Percentiles rank a stretch among this genome's conserved stretches.
Conservation (phyloP, 768 basidiomycete species). For the Cubamyces lactineus region DNA sequence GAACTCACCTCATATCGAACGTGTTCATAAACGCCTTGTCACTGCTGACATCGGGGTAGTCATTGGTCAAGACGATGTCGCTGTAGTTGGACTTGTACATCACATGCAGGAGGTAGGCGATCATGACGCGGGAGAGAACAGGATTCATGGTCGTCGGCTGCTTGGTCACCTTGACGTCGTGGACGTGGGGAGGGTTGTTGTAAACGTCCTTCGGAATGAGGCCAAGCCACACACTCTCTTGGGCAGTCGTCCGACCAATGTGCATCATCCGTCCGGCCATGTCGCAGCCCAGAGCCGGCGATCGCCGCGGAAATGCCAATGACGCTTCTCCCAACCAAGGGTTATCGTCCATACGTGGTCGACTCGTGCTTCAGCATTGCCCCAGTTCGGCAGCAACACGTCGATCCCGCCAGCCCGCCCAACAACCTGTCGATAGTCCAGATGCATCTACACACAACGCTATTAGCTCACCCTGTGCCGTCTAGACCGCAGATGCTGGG, state of each 20-base stretch:
- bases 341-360: neutral
- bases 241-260: neutral
- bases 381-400: neutral
- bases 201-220: neutral
- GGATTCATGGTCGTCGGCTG: neutral
- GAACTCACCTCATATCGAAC: neutral
- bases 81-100: neutral
- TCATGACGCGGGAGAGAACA: neutral
- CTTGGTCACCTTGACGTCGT: neutral
- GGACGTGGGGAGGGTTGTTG: neutral
- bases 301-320: neutral
- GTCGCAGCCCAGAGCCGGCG: neutral
- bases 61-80: neutral
- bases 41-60: neutral
- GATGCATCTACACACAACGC: neutral
- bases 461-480: too few species aligned
- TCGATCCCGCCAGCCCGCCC: neutral
- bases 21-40: neutral
- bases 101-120: neutral
- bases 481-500: too few species aligned
- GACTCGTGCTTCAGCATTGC: neutral
- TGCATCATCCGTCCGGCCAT: neutral
- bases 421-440: neutral
- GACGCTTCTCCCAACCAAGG: neutral
- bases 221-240: neutral